These are phyloP conservation scores for Geoglossum glabrum DNA, from an alignment of 495 filamentous ascomycete species.

Conservation along the genomic window DNA sequence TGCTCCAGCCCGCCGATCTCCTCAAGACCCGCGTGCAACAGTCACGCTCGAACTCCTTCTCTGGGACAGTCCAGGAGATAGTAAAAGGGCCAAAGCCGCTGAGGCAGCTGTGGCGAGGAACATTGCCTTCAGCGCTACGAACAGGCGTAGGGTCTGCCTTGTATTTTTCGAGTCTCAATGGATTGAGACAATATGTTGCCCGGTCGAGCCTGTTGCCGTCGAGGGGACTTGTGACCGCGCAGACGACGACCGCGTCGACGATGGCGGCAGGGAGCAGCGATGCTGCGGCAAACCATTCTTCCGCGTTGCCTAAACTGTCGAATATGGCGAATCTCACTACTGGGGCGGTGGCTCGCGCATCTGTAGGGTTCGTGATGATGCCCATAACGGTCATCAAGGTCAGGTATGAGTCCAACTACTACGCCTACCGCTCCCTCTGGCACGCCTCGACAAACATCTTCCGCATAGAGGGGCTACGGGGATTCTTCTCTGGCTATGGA, in stretches of 20 bases:
- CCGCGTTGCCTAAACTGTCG: constrained; percentile 63
- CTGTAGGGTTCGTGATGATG: constrained; percentile 83
- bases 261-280: neutral
- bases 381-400: constrained; percentile 95
- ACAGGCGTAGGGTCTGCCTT: constrained; percentile 85
- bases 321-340: constrained; percentile 70
- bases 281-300: constrained; percentile 25
- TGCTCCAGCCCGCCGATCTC: constrained; percentile 90
- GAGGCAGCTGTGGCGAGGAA: constrained; percentile 80
- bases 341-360: constrained; percentile 63
- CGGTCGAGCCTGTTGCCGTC: constrained; percentile 19
- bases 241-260: neutral
- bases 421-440: constrained; percentile 60
- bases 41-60: constrained; percentile 41
- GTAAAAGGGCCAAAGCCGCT: constrained; percentile 37
- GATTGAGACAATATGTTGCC: constrained; percentile 51
- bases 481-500: constrained; percentile 85
- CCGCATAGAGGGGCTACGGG: constrained; percentile 48
- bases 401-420: constrained; percentile 72
- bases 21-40: constrained; percentile 93
- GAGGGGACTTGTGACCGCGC: constrained; percentile 5
- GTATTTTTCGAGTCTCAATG: constrained; percentile 82
- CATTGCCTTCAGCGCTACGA: constrained; percentile 72
- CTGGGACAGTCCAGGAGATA: constrained; percentile 50
- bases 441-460: constrained; percentile 58